These are phyloP conservation scores for Ascomycota sp. DNA, from an alignment of 2,329 filamentous ascomycete genomes.

Conservation along the genomic window DNA sequence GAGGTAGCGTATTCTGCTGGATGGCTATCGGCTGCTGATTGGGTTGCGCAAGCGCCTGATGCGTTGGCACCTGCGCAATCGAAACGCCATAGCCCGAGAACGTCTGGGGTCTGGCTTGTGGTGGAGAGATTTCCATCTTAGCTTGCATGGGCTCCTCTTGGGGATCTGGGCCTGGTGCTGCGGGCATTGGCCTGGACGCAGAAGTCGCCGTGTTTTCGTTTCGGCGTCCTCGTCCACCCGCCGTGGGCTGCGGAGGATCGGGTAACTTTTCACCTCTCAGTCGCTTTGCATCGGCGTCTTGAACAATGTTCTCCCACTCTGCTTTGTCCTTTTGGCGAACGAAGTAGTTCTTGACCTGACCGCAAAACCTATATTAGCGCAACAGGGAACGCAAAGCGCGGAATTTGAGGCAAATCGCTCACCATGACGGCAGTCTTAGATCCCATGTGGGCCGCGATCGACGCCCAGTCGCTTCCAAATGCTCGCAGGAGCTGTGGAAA, in stretches of 20 bases:
- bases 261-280: conserved; percentile 36
- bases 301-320: conserved; percentile 39
- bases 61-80: conserved; percentile 22
- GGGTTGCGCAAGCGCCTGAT: conserved; percentile 5
- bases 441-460: conserved; percentile 60
- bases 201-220: conserved; percentile 17
- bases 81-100: conserved; percentile 24
- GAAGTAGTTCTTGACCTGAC: conserved; percentile 48
- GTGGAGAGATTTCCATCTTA: conserved; percentile 22
- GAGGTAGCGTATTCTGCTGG: conserved; percentile 15
- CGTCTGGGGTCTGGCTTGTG: conserved; percentile 14
- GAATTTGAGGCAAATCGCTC: conserved; percentile 10
- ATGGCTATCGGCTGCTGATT: conserved; percentile 10
- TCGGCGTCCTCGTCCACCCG: conserved; percentile 29
- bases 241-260: conserved; percentile 35
- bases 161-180: conserved; percentile 22
- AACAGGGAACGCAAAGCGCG: background rate
- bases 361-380: conserved; percentile 2
- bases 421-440: conserved; percentile 80
- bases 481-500: conserved; percentile 52
- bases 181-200: conserved; percentile 21
- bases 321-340: conserved; percentile 40
- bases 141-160: conserved; percentile 22
- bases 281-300: conserved; percentile 37
- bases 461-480: conserved; percentile 61